Base-by-base conservation (phyloP, 352 stramenopile genomes). In the Pythium sp. region DNA sequence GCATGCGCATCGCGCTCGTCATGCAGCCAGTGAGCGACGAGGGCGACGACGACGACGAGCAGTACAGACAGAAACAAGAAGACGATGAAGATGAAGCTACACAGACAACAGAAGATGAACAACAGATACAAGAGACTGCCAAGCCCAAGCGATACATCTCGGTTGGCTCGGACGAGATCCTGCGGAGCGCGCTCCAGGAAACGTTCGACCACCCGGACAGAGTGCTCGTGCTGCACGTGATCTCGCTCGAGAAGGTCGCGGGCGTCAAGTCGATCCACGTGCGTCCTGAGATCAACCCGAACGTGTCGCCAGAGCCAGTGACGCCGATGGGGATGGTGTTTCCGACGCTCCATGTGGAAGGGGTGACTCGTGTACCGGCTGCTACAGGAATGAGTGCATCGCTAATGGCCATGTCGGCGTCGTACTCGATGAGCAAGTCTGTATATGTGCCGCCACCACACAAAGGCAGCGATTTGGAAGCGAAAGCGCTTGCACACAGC, bases 281-380 rank as follows among this genome's bases (percentile, higher is more conserved):
- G 58, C 84, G 80, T 0, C 84, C 81, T 0, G 84, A 93, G 61
- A 84, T 87, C 67, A 90, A 93, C 73, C 83, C 84, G 36, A 91
- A 93, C 69, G 84, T 94, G 30, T 94, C 87, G n/a, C 87, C 87
- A 0, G 85, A 91, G 65, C 86, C 86, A 0, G 82, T 94, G 14
- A 68, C 78, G 54, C 78, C 82, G 11, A 72, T 94, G 67, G 82
- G 68, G 0, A 67, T 92, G 34, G 86, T 94, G 46, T 94, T 94
- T 65, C 86, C 86, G 7, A 92, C 78, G 30, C 74, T 94, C 5
- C 69, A 76, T 5, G 74, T 92, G 34, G 81, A 91, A 34, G 72
- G 78, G 2, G 73, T 80, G 49, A 80, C 69, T 7, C 64, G 75
- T 6, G 81, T 75, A 22, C 74, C 76, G 0, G 80, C 81, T 30